Percentiles rank a stretch among this genome's conserved stretches.
Conservation (phyloP, 495 filamentous ascomycete genomes). For the Penicillium canariense region DNA sequence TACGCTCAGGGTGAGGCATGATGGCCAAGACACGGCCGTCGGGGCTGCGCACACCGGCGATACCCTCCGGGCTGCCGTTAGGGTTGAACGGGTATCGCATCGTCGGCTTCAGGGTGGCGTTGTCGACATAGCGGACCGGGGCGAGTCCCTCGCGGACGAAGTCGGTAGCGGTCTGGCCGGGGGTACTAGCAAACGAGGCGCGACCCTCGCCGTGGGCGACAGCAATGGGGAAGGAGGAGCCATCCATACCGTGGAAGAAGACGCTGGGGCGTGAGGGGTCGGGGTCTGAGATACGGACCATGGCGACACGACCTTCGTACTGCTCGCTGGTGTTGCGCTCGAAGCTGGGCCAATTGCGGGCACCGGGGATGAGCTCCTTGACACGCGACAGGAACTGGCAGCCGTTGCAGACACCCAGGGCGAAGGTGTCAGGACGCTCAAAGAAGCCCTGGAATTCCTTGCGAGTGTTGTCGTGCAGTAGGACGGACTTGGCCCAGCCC, state of each 20-base stretch:
- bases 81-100: slow-evolving; percentile 89
- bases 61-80: slow-evolving; percentile 84
- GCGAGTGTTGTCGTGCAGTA: slow-evolving; percentile 75
- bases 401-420: slow-evolving; percentile 94
- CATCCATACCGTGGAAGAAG: slow-evolving; percentile 90
- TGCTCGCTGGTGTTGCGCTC: slow-evolving; percentile 82
- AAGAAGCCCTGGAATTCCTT: slow-evolving; percentile 84
- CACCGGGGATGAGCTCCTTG: slow-evolving; percentile 81
- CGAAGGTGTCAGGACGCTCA: slow-evolving; percentile 82
- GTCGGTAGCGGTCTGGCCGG: slow-evolving; percentile 38
- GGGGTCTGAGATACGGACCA: slow-evolving; percentile 76
- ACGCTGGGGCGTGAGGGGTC: slow-evolving; percentile 62
- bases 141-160: slow-evolving; percentile 64
- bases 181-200: slow-evolving; percentile 63
- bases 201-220: slow-evolving; percentile 92
- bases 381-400: slow-evolving; percentile 91
- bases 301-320: slow-evolving; percentile 86
- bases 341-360: slow-evolving; percentile 83
- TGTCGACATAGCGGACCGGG: slow-evolving; percentile 80
- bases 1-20: slow-evolving; percentile 96
- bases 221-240: slow-evolving; percentile 77
- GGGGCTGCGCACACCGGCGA: slow-evolving; percentile 74
- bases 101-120: slow-evolving; percentile 64
- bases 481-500: slow-evolving; percentile 94
- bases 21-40: slow-evolving; percentile 88